Percentiles rank a stretch among this genome's conserved stretches.
These are phyloP conservation scores for Cytospora paraplurivora DNA, from an alignment of 2,329 filamentous ascomycete species.

Conservation along the genomic window DNA sequence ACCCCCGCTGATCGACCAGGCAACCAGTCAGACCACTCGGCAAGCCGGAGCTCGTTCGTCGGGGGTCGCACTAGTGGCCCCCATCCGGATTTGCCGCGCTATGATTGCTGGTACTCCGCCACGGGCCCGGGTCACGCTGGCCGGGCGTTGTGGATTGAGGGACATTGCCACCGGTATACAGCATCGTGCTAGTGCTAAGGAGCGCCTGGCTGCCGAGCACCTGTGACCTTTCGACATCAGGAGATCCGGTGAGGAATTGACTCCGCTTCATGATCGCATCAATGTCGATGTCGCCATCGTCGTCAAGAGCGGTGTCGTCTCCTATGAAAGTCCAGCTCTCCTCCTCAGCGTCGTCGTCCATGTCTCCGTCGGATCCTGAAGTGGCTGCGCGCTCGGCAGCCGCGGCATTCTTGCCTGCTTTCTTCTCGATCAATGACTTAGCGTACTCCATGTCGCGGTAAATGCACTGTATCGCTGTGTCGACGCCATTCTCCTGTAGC, in stretches of 20 bases:
- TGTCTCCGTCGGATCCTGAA: slow-evolving; percentile 42
- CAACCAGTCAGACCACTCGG: not conserved
- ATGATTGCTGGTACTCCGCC: not conserved
- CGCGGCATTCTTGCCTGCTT: slow-evolving; percentile 52
- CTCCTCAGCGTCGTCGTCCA: slow-evolving; percentile 66
- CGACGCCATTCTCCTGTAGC: slow-evolving; percentile 81
- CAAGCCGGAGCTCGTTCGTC: not conserved
- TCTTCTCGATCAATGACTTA: slow-evolving; percentile 74
- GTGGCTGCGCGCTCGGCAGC: slow-evolving; percentile 40
- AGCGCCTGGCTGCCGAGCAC: slow-evolving; percentile 14
- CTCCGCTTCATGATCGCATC: slow-evolving; percentile 21
- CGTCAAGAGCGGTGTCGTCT: slow-evolving; percentile 46
- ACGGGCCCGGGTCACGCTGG: slow-evolving; percentile 8
- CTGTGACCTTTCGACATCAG: slow-evolving; percentile 2
- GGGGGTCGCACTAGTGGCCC: slow-evolving; percentile 15
- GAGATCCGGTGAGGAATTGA: slow-evolving; percentile 13
- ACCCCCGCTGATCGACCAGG: not conserved
- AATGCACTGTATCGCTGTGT: slow-evolving; percentile 84
- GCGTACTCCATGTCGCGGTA: slow-evolving; percentile 96
- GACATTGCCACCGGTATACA: slow-evolving; percentile 12
- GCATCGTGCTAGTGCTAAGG: slow-evolving; percentile 11
- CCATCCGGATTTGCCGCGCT: not conserved
- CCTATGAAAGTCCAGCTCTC: slow-evolving; percentile 94
- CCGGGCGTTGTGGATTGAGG: slow-evolving; percentile 2
- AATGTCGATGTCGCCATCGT: slow-evolving; percentile 33